These are phyloP conservation scores for Saprolegnia parasitica DNA, from an alignment of 352 stramenopile species.

Conservation along the genomic window DNA sequence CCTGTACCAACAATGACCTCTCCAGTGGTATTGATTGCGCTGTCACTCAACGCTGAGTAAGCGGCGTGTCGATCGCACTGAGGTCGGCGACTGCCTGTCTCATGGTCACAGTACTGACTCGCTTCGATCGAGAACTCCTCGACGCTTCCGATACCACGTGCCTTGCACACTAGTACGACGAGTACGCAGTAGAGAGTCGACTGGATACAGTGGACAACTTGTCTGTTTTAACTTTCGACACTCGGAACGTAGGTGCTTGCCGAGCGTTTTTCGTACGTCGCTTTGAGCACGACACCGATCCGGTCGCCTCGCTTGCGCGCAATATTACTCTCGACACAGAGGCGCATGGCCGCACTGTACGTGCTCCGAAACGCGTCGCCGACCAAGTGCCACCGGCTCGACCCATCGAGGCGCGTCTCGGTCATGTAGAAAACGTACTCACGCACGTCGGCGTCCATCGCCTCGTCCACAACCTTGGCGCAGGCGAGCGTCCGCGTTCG, in stretches of 20 bases:
- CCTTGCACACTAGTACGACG: no score
- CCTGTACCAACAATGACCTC: no score
- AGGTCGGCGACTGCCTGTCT: no score
- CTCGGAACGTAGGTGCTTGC: neutral
- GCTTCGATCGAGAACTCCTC: no score
- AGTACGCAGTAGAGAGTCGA: no score
- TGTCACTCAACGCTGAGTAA: no score
- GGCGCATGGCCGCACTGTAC: constrained; percentile 13
- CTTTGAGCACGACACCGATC: constrained; percentile 16
- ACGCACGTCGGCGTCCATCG: neutral
- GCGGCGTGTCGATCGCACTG: no score
- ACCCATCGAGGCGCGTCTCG: neutral
- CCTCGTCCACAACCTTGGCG: neutral
- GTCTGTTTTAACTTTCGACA: no score
- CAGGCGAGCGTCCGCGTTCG: neutral
- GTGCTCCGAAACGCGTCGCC: constrained; percentile 1
- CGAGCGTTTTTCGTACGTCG: neutral
- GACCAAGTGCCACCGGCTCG: neutral
- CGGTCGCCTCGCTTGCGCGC: constrained; percentile 10
- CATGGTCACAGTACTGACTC: no score
- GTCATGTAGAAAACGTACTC: constrained; percentile 18
- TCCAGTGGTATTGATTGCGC: no score
- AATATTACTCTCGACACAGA: neutral
- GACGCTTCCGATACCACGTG: no score
- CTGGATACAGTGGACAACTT: no score